Percentiles rank a stretch among this genome's conserved stretches.
phyloP scores from a whole-genome alignment of 1,284 basidiomycete species.

The Microbotryum violaceum region DNA sequence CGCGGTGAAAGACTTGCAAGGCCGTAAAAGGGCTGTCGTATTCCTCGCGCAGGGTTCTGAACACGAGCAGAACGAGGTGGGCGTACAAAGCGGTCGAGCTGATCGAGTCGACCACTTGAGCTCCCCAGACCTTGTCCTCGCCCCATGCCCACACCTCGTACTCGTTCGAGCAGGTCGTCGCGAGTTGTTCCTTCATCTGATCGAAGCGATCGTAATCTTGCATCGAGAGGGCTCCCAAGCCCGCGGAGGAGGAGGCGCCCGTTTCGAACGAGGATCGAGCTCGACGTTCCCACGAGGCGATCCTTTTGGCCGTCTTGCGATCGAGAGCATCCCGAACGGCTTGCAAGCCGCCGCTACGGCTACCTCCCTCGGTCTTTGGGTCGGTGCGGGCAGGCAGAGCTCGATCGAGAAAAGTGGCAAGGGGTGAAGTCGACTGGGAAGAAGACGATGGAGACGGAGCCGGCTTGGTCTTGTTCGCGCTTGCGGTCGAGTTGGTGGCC shows the following conservation, averaged over 20 bases:
- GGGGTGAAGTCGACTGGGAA: no score
- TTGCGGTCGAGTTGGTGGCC: no score
- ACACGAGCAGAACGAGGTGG: constrained; percentile 19
- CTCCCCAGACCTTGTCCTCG: no score
- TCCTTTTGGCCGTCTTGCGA: background rate
- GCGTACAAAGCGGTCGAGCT: constrained; percentile 7
- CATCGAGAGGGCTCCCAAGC: constrained; percentile 3
- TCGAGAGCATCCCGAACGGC: constrained; percentile 2
- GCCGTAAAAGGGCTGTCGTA: constrained; percentile 15
- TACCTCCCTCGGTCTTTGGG: background rate
- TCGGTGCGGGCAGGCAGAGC: background rate
- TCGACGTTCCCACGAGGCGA: background rate
- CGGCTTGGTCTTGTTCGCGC: no score
- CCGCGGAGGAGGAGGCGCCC: background rate
- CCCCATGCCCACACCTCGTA: no score
- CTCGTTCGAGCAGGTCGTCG: background rate
- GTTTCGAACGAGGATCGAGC: background rate
- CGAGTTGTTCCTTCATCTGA: background rate
- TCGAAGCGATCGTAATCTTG: background rate
- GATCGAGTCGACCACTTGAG: no score
- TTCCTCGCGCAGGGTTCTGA: constrained; percentile 24
- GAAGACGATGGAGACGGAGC: no score
- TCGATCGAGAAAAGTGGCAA: background rate
- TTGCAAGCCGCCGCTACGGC: background rate
- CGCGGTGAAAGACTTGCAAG: constrained; percentile 23